These are phyloP conservation scores for Hypoxylon fragiforme DNA, from an alignment of 495 filamentous ascomycete genomes.

Conservation along the genomic window DNA sequence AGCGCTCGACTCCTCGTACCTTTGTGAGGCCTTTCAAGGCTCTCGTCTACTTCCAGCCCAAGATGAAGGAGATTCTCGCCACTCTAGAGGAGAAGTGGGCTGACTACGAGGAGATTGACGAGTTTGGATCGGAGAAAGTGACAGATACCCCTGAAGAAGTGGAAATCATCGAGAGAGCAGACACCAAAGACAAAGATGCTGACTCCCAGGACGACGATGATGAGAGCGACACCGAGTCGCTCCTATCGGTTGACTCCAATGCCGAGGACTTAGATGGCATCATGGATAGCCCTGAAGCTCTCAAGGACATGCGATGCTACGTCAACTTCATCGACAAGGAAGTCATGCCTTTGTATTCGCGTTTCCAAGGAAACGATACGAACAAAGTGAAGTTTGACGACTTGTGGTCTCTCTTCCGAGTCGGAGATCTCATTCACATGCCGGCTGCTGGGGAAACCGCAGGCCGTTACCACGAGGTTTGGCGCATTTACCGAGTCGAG, in stretches of 20 bases:
- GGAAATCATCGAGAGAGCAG: constrained; percentile 23
- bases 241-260: constrained; percentile 33
- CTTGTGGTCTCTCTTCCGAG: constrained; percentile 45
- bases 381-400: constrained; percentile 40
- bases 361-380: constrained; percentile 26
- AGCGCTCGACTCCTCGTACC: constrained; percentile 35
- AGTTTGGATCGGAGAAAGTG: constrained; percentile 15
- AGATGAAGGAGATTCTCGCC: constrained; percentile 41
- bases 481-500: constrained; percentile 39
- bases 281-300: constrained; percentile 39
- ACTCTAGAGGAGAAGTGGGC: constrained; percentile 45
- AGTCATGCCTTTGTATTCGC: constrained; percentile 38
- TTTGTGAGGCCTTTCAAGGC: constrained; percentile 46
- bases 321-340: constrained; percentile 42
- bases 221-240: constrained; percentile 26
- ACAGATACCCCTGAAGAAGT: constrained; percentile 23
- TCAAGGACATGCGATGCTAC: constrained; percentile 41
- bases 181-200: constrained; percentile 22
- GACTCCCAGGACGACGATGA: constrained; percentile 10
- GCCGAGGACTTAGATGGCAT: constrained; percentile 34
- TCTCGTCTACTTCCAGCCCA: constrained; percentile 43
- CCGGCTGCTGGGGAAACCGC: constrained; percentile 29
- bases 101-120: constrained; percentile 36
- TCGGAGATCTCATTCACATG: constrained; percentile 42
- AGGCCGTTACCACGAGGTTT: constrained; percentile 35